These are phyloP conservation scores for Diophrys appendiculata DNA, from an alignment of 73 alveolate species.

Conservation along the genomic window DNA sequence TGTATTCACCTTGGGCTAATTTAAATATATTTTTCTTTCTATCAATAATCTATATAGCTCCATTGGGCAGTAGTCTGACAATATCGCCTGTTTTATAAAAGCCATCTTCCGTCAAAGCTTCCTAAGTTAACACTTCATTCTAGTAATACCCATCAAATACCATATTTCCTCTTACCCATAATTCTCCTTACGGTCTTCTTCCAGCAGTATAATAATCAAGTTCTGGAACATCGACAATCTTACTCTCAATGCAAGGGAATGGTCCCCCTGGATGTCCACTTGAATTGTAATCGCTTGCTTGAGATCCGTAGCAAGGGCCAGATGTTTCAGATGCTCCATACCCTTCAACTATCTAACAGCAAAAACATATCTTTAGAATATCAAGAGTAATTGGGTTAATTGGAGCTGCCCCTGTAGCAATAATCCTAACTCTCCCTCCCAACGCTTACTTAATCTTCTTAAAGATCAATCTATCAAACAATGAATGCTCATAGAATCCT, in stretches of 20 bases:
- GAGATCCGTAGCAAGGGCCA: conserved; percentile 50
- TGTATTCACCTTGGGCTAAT: conserved; percentile 79
- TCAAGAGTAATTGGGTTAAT: conserved; percentile 58
- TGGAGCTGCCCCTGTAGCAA: conserved; percentile 85
- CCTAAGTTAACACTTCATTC: conserved; percentile 52
- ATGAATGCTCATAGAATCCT: conserved; percentile 46
- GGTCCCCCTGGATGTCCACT: conserved; percentile 87
- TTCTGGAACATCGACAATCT: conserved; percentile 76
- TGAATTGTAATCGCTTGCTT: conserved; percentile 52
- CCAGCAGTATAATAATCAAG: conserved; percentile 55
- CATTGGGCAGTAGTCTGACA: conserved; percentile 60
- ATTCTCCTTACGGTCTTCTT: conserved; percentile 79
- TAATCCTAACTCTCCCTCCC: conserved; percentile 76
- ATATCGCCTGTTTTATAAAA: conserved; percentile 87
- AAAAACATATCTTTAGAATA: conserved; percentile 59
- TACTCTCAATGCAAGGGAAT: conserved; percentile 65
- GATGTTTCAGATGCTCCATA: conserved; percentile 85
- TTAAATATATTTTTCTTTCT: conserved; percentile 78
- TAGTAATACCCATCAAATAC: conserved; percentile 73
- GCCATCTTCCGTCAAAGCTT: conserved; percentile 76
- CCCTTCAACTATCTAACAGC: conserved; percentile 79
- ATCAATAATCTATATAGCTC: conserved; percentile 71
- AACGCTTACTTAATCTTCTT: conserved; percentile 55
- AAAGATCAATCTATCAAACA: conserved; percentile 61
- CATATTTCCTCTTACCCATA: conserved; percentile 74